phyloP scores from a whole-genome alignment of 1,284 basidiomycete genomes.

The Pyrrhoderma lamaoense region DNA sequence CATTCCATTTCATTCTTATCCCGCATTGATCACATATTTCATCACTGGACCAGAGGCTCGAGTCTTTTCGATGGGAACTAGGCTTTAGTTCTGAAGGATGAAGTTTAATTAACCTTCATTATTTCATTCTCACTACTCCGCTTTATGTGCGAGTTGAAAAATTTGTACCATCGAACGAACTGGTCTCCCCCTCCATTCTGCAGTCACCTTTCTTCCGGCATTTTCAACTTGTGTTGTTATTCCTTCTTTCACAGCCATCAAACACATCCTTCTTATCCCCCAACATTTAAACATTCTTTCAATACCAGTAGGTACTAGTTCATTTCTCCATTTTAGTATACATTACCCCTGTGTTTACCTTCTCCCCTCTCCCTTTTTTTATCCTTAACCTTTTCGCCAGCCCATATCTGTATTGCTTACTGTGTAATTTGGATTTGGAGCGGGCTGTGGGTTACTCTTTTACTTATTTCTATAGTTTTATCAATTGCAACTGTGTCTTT shows the following conservation, averaged over 20 bases:
- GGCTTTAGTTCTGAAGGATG: conserved; percentile 1
- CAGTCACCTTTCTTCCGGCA: conserved; percentile 13
- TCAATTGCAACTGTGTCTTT: conserved; percentile 9
- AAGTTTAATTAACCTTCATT: conserved; percentile 9
- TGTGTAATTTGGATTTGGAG: conserved; percentile 13
- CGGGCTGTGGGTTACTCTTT: conserved; percentile 11
- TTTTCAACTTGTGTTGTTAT: conserved; percentile 24
- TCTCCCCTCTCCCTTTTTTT: conserved; percentile 27
- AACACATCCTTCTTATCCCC: conserved; percentile 10
- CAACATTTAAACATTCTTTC: conserved; percentile 18
- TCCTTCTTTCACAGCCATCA: neutral
- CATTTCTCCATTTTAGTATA: conserved; percentile 18
- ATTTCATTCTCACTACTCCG: conserved; percentile 6
- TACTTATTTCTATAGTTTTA: neutral
- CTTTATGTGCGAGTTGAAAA: conserved; percentile 10
- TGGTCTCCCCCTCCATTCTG: conserved; percentile 9
- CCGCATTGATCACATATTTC: conserved; percentile 13
- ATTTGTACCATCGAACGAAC: conserved; percentile 16
- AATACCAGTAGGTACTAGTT: conserved; percentile 26
- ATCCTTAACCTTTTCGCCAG: conserved; percentile 27
- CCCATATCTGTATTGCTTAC: conserved; percentile 20
- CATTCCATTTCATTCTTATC: conserved; percentile 24
- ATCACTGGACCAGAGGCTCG: conserved; percentile 11
- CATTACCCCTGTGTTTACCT: conserved; percentile 12
- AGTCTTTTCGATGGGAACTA: conserved; percentile 12